A percentile compares a stretch with the other conserved stretches of the same genome.
phyloP scores from a whole-genome alignment of 352 stramenopile genomes.

The Pythium vanterpoolii region DNA sequence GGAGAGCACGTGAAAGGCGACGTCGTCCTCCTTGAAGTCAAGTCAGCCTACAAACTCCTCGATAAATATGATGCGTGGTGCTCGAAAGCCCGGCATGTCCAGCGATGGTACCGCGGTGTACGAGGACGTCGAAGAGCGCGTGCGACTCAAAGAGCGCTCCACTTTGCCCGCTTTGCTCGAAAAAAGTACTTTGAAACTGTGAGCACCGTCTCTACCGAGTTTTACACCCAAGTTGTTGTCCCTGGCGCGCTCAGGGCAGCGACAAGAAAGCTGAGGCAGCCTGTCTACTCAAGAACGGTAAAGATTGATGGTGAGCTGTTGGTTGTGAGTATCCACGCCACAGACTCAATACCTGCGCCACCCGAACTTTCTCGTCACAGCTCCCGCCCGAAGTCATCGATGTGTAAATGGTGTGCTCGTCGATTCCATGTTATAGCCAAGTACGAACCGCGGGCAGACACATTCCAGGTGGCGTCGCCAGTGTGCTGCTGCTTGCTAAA shows the following conservation, averaged over 20 bases:
- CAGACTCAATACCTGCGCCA: conserved; percentile 14
- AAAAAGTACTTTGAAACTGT: conserved; percentile 31
- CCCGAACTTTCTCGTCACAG: background rate
- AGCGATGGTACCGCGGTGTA: conserved; percentile 61
- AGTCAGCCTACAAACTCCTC: conserved; percentile 47
- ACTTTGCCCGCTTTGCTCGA: conserved; percentile 28
- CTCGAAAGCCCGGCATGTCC: conserved; percentile 34
- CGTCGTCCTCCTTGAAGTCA: conserved; percentile 69
- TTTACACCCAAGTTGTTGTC: conserved; percentile 33
- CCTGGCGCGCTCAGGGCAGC: conserved; percentile 30
- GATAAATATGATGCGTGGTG: conserved; percentile 70
- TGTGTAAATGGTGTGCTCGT: conserved; percentile 50
- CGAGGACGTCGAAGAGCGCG: conserved; percentile 30
- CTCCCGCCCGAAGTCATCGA: background rate
- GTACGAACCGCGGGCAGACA: conserved; percentile 23
- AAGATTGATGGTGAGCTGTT: conserved; percentile 58
- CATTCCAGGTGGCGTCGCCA: conserved; percentile 30
- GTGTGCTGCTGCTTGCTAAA: conserved; percentile 53
- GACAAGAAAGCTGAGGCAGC: conserved; percentile 30
- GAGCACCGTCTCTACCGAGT: conserved; percentile 20
- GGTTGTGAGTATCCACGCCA: conserved; percentile 55
- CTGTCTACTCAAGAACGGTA: conserved; percentile 40
- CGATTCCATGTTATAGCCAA: conserved; percentile 35
- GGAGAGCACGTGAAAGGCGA: conserved; percentile 58
- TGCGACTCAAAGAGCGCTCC: conserved; percentile 30